Evolutionary conservation across 495 filamentous ascomycete species (phyloP).

Genomic region (Evansstolkia leycettana): DNA sequence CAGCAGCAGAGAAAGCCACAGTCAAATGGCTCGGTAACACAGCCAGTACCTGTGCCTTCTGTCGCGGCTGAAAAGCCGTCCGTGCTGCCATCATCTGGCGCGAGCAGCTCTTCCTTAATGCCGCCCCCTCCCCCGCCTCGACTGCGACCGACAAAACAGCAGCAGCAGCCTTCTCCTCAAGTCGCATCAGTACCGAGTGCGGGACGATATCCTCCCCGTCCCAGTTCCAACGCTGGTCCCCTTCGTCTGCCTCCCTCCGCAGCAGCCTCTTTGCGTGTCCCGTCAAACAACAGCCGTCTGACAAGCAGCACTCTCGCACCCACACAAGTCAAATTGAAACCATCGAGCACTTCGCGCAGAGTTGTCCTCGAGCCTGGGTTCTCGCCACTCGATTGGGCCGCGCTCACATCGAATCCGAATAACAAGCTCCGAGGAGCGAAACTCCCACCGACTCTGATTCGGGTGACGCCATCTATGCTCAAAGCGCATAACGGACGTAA

Average conservation of each 20-base stretch:
- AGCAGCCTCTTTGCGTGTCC: constrained; percentile 25
- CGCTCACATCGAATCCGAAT: constrained; percentile 50
- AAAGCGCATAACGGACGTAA: constrained; percentile 63
- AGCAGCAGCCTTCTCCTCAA: constrained; percentile 5
- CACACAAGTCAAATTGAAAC: constrained; percentile 13
- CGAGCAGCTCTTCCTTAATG: constrained; percentile 20
- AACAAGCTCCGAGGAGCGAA: constrained; percentile 54
- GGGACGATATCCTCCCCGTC: constrained; percentile 12
- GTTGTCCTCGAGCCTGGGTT: constrained; percentile 75
- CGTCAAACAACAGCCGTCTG: constrained; percentile 16
- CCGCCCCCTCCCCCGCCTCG: constrained; percentile 24
- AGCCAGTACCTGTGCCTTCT: background rate
- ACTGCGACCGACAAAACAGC: constrained; percentile 13
- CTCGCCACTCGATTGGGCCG: constrained; percentile 93
- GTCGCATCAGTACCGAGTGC: constrained; percentile 7
- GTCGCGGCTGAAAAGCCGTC: background rate
- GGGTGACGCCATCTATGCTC: constrained; percentile 70
- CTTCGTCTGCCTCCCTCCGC: constrained; percentile 18
- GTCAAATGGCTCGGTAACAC: constrained; percentile 4
- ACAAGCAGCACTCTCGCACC: constrained; percentile 28
- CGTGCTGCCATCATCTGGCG: constrained; percentile 5
- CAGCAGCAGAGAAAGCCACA: constrained; percentile 2
- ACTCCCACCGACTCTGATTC: constrained; percentile 37
- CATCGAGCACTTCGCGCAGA: constrained; percentile 33
- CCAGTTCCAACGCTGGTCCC: constrained; percentile 5